These are phyloP conservation scores for Conringia planisiliqua DNA, from an alignment of 345 rosid genomes.

Conservation along the genomic window DNA sequence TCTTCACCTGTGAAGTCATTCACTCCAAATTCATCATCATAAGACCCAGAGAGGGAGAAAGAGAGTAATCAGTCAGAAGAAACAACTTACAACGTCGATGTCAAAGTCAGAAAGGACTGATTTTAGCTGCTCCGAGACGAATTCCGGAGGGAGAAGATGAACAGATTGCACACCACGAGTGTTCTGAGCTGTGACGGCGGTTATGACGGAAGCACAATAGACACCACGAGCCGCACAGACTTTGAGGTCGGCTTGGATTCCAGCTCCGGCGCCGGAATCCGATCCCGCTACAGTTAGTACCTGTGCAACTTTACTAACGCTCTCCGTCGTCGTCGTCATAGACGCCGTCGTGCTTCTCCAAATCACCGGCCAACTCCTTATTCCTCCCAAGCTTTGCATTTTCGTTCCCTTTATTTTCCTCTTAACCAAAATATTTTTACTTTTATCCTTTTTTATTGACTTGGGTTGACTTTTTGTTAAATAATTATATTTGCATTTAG, in stretches of 20 bases:
- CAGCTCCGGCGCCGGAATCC: constrained; percentile 94
- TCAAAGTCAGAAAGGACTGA: constrained; percentile 95
- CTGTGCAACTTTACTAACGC: constrained; percentile 33
- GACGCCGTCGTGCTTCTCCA: constrained; percentile 28
- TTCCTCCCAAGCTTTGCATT: constrained; percentile 29
- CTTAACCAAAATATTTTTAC: no score
- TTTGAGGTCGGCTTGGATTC: constrained; percentile 95
- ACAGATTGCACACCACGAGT: constrained; percentile 83
- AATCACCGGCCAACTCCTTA: constrained; percentile 30
- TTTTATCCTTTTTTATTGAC: no score
- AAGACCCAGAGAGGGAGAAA: neutral
- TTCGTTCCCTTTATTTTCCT: neutral
- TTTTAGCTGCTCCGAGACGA: constrained; percentile 67
- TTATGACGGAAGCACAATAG: constrained; percentile 85
- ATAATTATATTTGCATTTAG: no score
- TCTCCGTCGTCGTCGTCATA: constrained; percentile 19
- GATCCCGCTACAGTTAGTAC: constrained; percentile 87
- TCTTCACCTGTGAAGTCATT: constrained; percentile 62
- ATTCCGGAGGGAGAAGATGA: constrained; percentile 42
- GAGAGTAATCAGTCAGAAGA: constrained; percentile 4
- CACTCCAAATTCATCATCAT: neutral
- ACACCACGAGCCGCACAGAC: constrained; percentile 89
- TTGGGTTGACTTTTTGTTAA: neutral
- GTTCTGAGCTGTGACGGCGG: constrained; percentile 91
- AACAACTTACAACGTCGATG: constrained; percentile 72